These are phyloP conservation scores for Vitis hybrid DNA, from an alignment of 177 flowering plant genomes.

Conservation along the genomic window DNA sequence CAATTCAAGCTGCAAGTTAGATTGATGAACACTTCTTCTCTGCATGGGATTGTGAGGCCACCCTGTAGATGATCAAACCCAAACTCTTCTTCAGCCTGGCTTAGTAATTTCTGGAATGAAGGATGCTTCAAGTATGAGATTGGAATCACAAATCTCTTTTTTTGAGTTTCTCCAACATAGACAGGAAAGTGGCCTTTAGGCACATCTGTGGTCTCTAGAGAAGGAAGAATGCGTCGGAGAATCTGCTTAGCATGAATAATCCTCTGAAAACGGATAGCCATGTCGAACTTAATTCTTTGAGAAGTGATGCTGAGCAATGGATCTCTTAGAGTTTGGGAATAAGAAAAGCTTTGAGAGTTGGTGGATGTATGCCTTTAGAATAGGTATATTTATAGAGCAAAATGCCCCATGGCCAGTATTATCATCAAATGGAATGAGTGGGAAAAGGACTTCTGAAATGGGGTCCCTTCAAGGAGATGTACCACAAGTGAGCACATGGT, in stretches of 20 bases:
- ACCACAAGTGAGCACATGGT: conserved; percentile 15
- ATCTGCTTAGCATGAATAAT: conserved; percentile 11
- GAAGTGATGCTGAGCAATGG: not conserved
- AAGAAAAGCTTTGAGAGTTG: not conserved
- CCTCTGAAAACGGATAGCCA: conserved; percentile 15
- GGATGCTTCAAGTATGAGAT: too few species aligned
- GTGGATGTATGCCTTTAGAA: not conserved
- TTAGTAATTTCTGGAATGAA: too few species aligned
- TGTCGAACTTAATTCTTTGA: not conserved
- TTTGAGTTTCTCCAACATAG: conserved; percentile 17
- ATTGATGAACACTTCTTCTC: too few species aligned
- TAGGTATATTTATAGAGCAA: not conserved
- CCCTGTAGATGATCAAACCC: too few species aligned
- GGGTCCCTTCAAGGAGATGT: not conserved
- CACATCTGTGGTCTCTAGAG: conserved; percentile 4
- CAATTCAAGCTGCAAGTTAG: too few species aligned
- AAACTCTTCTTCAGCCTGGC: too few species aligned
- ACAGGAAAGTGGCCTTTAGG: conserved; percentile 18
- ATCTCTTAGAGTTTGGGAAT: not conserved
- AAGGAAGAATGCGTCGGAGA: not conserved
- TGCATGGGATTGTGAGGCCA: too few species aligned
- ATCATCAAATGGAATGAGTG: not conserved
- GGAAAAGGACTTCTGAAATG: not conserved
- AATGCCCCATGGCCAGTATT: not conserved
- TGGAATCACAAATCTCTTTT: not conserved